These are phyloP conservation scores for Barnettozyma populi DNA, from an alignment of 805 yeast genomes.

Conservation along the genomic window DNA sequence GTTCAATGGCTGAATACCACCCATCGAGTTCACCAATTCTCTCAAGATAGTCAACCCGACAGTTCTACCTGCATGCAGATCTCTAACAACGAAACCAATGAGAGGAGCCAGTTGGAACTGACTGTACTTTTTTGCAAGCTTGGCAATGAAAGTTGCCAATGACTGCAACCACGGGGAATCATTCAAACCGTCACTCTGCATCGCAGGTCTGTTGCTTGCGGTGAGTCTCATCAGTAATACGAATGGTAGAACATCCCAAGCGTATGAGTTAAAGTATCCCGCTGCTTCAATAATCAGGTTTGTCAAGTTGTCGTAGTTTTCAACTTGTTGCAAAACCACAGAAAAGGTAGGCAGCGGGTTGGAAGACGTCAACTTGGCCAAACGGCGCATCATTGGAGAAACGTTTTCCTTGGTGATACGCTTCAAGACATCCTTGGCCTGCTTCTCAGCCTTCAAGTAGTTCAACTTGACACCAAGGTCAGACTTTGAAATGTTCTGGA, in stretches of 20 bases:
- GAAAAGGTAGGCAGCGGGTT: conserved; percentile 77
- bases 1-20: conserved; percentile 68
- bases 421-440: conserved; percentile 72
- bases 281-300: conserved; percentile 76
- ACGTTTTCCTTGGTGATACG: conserved; percentile 79
- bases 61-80: conserved; percentile 53
- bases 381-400: conserved; percentile 60
- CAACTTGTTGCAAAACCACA: conserved; percentile 73
- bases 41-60: conserved; percentile 59
- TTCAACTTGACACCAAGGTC: conserved; percentile 51
- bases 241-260: conserved; percentile 81
- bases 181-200: conserved; percentile 74
- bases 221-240: conserved; percentile 69
- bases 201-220: conserved; percentile 51
- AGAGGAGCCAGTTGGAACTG: conserved; percentile 59
- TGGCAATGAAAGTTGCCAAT: conserved; percentile 71
- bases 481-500: conserved; percentile 50
- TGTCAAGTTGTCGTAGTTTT: conserved; percentile 84
- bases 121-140: conserved; percentile 50
- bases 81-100: conserved; percentile 52
- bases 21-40: conserved; percentile 65
- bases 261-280: conserved; percentile 62
- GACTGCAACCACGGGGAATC: conserved; percentile 86
- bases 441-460: conserved; percentile 64
- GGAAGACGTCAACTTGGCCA: conserved; percentile 65